Evolutionary conservation across 345 rosid genomes (phyloP).

Genomic region (Lumnitzera racemosa): DNA sequence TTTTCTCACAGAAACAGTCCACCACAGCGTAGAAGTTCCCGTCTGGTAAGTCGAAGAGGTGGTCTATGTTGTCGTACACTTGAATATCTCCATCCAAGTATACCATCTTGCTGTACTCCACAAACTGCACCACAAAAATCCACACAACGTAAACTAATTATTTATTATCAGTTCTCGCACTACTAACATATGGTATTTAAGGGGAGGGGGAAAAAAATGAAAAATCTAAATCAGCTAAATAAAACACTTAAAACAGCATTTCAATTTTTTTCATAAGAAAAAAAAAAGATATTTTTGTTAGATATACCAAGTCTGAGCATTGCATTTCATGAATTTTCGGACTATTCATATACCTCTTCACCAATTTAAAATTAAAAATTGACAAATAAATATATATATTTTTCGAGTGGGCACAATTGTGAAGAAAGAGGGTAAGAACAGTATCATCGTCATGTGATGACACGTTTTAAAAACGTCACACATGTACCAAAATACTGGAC

Average conservation of each 20-base stretch:
- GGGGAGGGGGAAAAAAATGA: neutral
- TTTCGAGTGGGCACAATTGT: neutral
- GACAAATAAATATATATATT: neutral
- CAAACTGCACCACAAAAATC: conserved; percentile 38
- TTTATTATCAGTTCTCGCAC: neutral
- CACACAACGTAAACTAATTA: neutral
- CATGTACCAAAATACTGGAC: neutral
- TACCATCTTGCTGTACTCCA: conserved; percentile 77
- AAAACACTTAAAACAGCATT: too few species aligned
- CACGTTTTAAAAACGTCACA: too few species aligned
- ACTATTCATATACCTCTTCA: too few species aligned
- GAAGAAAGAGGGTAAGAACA: too few species aligned
- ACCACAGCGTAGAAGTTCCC: conserved; percentile 69
- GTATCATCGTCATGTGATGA: too few species aligned
- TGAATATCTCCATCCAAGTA: conserved; percentile 88
- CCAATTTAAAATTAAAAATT: too few species aligned
- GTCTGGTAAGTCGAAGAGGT: conserved; percentile 61
- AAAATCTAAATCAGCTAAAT: neutral
- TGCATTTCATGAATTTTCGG: too few species aligned
- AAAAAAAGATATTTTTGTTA: too few species aligned
- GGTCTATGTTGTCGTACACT: conserved; percentile 68
- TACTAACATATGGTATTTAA: too few species aligned
- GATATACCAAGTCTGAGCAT: too few species aligned
- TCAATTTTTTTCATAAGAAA: too few species aligned
- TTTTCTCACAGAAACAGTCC: conserved; percentile 91